phyloP scores from a whole-genome alignment of 1,284 basidiomycete genomes.

The Fomes fomentarius region DNA sequence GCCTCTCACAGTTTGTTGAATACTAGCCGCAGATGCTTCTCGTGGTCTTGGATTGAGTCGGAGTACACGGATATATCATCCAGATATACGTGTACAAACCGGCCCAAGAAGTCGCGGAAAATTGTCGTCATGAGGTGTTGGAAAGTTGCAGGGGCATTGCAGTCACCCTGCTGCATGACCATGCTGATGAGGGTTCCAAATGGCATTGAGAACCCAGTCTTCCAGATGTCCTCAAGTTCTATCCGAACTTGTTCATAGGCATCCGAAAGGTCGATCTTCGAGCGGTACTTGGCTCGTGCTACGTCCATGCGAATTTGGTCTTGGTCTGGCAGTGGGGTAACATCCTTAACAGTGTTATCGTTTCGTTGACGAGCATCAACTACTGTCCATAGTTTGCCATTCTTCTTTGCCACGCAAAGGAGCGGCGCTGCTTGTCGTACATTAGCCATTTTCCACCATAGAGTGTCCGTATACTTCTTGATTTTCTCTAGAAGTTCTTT shows the following conservation, averaged over 20 bases:
- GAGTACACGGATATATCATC: constrained; percentile 40
- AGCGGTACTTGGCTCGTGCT: constrained; percentile 22
- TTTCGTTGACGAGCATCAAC: constrained; percentile 30
- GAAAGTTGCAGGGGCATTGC: too few relatives aligned
- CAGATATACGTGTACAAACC: constrained; percentile 36
- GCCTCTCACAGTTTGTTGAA: constrained; percentile 25
- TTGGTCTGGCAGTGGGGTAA: constrained; percentile 37
- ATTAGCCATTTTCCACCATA: too few relatives aligned
- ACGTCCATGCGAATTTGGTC: constrained; percentile 33
- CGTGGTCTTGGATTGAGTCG: too few relatives aligned
- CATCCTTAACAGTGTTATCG: constrained; percentile 34
- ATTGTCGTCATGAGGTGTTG: constrained; percentile 38
- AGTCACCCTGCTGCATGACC: constrained; percentile 38
- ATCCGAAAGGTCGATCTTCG: constrained; percentile 35
- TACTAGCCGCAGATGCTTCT: constrained; percentile 34
- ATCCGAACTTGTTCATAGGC: constrained; percentile 34
- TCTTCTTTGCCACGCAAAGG: constrained; percentile 27
- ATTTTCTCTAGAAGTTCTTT: too few relatives aligned
- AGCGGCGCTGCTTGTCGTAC: too few relatives aligned
- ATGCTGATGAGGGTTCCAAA: constrained; percentile 30
- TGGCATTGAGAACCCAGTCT: constrained; percentile 30
- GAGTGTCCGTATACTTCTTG: too few relatives aligned
- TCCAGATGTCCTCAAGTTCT: constrained; percentile 20
- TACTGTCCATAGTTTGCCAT: constrained; percentile 27
- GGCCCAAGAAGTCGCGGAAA: constrained; percentile 33